Evolutionary conservation across 768 basidiomycete species (phyloP).

Genomic region (Psilocybe sp.): DNA sequence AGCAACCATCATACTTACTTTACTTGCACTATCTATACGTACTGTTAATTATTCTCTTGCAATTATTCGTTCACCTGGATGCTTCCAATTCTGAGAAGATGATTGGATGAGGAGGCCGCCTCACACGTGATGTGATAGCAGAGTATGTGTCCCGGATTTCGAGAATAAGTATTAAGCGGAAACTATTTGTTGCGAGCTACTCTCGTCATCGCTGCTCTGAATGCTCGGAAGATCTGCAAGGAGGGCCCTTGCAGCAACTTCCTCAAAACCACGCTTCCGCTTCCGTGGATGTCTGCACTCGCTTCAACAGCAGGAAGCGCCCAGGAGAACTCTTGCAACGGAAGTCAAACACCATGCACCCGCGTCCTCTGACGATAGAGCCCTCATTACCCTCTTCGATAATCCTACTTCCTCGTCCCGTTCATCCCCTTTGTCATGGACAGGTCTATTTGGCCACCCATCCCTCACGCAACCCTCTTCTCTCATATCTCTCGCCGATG

Average conservation of each 20-base stretch:
- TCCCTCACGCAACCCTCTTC: constrained; percentile 66
- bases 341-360: constrained; percentile 46
- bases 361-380: constrained; percentile 61
- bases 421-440: constrained; percentile 44
- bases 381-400: constrained; percentile 72
- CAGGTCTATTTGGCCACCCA: constrained; percentile 85
- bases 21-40: no score
- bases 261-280: constrained; percentile 30
- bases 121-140: no score
- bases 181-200: neutral
- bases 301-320: constrained; percentile 18
- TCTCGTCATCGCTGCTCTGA: constrained; percentile 8
- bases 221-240: constrained; percentile 44
- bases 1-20: no score
- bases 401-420: constrained; percentile 42
- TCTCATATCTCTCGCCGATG: constrained; percentile 70
- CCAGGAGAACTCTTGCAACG: constrained; percentile 31
- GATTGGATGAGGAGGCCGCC: no score
- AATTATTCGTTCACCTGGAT: no score
- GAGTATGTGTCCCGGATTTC: neutral
- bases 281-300: constrained; percentile 43
- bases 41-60: no score
- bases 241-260: constrained; percentile 37
- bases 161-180: constrained; percentile 2
- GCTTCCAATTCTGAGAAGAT: no score